Evolutionary conservation across 805 yeast genomes (phyloP), one percentile per base, ranked within the genome.

Genomic region (Schwanniomyces sp.): DNA sequence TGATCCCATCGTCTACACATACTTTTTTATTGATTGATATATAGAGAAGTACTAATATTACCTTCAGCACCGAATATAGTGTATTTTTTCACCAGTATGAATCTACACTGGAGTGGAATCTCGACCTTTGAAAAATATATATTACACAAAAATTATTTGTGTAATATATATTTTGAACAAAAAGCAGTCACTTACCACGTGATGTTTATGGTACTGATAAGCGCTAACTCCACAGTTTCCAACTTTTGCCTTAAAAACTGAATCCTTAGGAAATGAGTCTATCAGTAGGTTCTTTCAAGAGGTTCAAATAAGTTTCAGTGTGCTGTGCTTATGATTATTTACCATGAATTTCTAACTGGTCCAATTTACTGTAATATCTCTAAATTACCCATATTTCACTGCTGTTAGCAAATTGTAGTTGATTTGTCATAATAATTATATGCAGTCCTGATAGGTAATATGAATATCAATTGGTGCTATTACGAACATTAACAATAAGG

Each of bases 361-460:
- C 24, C 5, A 21, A 21, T 4, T 21, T 21, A 21, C 24, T 4
- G 24, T 21, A 21, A 21, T 21, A 21, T 21, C 24, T 21, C 24
- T 21, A 21, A 21, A 21, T 21, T 11, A 16, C 21, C 7, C 17
- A 16, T 11, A 11, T 3, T 11, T 12, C 14, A n/a, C 16, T n/a
- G 14, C n/a, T 30, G 8, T 30, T 30, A 12, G 5, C 21, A 16
- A 32, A 37, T 12, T 26, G 5, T 21, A 12, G 16, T 37, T 21
- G 25, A 37, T 37, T 37, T 21, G 40, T 37, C 25, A 37, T 18
- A 18, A 11, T 18, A 7, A 2, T n/a, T 40, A 26, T 40, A 24
- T 40, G 34, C 42, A 40, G 42, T 40, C 14, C 34, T 37, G 27
- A n/a, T n/a, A n/a, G n/a, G 27, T 9, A 37, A 21, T 21, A 37